Conservation (phyloP, 2,329 filamentous ascomycete species). For the Monosporascus sp. region DNA sequence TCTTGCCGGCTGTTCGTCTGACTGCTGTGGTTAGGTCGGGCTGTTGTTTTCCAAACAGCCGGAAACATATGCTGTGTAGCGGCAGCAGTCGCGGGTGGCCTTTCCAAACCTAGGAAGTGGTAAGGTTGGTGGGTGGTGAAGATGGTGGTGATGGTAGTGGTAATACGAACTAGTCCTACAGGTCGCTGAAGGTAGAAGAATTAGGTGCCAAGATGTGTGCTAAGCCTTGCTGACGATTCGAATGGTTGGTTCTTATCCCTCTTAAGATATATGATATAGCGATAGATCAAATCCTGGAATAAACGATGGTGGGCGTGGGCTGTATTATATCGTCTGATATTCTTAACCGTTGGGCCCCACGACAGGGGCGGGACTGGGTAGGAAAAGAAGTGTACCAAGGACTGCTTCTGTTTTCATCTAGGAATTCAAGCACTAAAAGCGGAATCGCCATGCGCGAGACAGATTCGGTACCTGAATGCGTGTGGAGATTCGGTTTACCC, state of each 20-base stretch:
- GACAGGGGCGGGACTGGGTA: slow-evolving; percentile 29
- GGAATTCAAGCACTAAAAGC: slow-evolving; percentile 41
- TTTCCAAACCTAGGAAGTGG: slow-evolving; percentile 15
- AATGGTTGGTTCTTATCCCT: slow-evolving; percentile 27
- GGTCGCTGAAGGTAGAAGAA: slow-evolving; percentile 16
- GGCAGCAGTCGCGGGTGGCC: slow-evolving; percentile 18
- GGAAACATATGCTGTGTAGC: slow-evolving; percentile 30
- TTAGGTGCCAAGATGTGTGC: slow-evolving; percentile 22
- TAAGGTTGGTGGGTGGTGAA: slow-evolving; percentile 14
- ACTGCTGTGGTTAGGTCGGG: slow-evolving; percentile 20
- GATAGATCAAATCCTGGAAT: slow-evolving; percentile 26
- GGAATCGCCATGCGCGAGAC: slow-evolving; percentile 44
- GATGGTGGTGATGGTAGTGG: slow-evolving; percentile 11
- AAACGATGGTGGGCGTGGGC: slow-evolving; percentile 30
- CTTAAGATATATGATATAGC: slow-evolving; percentile 32
- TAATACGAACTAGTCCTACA: slow-evolving; percentile 16
- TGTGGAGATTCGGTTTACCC: slow-evolving; percentile 37
- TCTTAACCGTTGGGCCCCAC: slow-evolving; percentile 30
- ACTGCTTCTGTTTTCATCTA: slow-evolving; percentile 35
- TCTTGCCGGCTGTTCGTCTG: slow-evolving; percentile 22
- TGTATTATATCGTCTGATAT: slow-evolving; percentile 46
- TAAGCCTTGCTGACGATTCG: slow-evolving; percentile 18
- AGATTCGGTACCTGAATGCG: slow-evolving; percentile 40
- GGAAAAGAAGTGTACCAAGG: slow-evolving; percentile 35
- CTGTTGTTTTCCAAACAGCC: slow-evolving; percentile 26